Evolutionary conservation across 495 filamentous ascomycete species (phyloP), one percentile per base, ranked within the genome.

Genomic region (Neurospora discreta): DNA sequence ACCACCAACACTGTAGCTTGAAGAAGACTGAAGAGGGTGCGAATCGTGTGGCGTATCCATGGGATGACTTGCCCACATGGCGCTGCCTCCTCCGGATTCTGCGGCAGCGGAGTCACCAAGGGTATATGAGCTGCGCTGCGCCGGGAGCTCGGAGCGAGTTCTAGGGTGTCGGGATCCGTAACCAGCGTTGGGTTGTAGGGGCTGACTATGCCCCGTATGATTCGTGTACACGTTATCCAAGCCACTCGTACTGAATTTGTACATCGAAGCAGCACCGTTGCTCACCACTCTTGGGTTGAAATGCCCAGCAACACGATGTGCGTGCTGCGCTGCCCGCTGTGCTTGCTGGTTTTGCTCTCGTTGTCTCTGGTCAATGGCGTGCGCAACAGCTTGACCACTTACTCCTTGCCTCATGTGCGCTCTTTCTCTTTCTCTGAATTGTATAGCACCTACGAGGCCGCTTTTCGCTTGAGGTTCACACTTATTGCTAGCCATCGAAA

Each of bases 281-380:
- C 71, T 71, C 79, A 73, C 71, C 75, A 76, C 40, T 16, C 23
- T 23, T 30, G 38, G 30, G 58, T 71, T 67, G 30, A 60, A 74
- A 23, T 81, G 81, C 38, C 76, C 74, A 11, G 70, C 42, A 13
- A 73, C 65, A 40, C 73, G 74, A 18, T 81, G 75, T 10, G 74
- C 73, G 65, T 86, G 33, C 76, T 81, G 71, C 30, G 78, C 74
- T 33, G 73, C 73, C 70, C 78, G 72, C 70, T 82, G 76, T 38
- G 83, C 81, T 40, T 82, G 82, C 46, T 82, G 82, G 18, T 81
- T 78, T 60, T 84, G 82, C 72, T 91, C 86, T 38, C 90, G 89
- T 72, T 92, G 89, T 20, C 90, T 87, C 71, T 92, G 90, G 16
- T 88, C 87, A 75, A 93, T 93, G n/a, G 91, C 93, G 71, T 91